These are phyloP conservation scores for Phytopythium oedochilum DNA, from an alignment of 352 stramenopile genomes.

Conservation along the genomic window DNA sequence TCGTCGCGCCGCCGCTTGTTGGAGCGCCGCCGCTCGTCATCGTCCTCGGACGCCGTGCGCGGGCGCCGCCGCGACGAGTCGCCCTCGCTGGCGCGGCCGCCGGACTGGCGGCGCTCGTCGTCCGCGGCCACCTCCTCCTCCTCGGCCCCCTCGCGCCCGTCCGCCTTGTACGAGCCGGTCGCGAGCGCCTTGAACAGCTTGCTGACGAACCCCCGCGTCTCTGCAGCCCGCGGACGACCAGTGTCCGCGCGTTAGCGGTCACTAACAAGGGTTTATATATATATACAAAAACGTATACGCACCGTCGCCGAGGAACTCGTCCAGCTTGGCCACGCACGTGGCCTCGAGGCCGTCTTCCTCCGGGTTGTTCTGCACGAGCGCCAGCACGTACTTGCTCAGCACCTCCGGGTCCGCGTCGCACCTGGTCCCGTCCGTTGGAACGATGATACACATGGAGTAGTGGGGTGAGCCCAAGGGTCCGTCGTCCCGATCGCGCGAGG, in stretches of 20 bases:
- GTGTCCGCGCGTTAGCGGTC: background rate
- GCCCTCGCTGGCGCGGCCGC: conserved; percentile 9
- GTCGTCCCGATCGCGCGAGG: background rate
- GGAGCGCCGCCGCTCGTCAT: conserved; percentile 47
- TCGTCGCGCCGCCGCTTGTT: conserved; percentile 63
- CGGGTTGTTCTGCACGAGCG: conserved; percentile 80
- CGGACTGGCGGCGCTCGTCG: conserved; percentile 11
- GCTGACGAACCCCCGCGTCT: conserved; percentile 67
- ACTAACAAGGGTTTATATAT: too few relatives aligned
- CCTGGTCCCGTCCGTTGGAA: conserved; percentile 17
- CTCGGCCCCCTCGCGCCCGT: background rate
- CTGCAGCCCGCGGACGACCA: conserved; percentile 18
- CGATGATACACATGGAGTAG: too few relatives aligned
- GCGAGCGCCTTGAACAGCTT: conserved; percentile 67
- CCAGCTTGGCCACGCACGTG: conserved; percentile 70
- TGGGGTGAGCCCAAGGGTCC: background rate
- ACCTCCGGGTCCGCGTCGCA: conserved; percentile 85
- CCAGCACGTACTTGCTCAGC: conserved; percentile 85
- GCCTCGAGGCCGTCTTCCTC: conserved; percentile 63
- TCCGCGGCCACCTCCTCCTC: conserved; percentile 3
- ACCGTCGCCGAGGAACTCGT: conserved; percentile 86
- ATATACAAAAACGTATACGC: background rate
- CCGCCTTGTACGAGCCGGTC: conserved; percentile 51
- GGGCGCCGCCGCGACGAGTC: conserved; percentile 27
- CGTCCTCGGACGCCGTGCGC: conserved; percentile 38